Conservation (phyloP, 2,329 filamentous ascomycete genomes). For the Pestalotiopsis fici region DNA sequence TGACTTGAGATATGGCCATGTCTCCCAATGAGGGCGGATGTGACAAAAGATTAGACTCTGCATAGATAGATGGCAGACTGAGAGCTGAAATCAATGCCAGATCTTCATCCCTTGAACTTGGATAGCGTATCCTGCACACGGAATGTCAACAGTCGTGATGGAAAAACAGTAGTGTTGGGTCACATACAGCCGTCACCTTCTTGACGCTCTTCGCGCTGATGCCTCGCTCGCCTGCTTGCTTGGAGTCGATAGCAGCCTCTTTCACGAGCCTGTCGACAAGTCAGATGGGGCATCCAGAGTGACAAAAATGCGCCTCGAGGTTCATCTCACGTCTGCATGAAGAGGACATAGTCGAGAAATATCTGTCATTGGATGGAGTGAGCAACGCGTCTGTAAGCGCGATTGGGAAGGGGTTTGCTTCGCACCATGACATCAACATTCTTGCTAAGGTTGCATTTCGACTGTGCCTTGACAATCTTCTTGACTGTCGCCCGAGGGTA, state of each 20-base stretch:
- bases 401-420: conserved; percentile 15
- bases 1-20: background rate
- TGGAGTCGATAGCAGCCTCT: conserved; percentile 76
- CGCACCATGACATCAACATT: conserved; percentile 82
- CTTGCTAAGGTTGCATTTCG: conserved; percentile 77
- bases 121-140: conserved; percentile 59
- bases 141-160: background rate
- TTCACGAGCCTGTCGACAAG: conserved; percentile 66
- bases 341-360: conserved; percentile 81
- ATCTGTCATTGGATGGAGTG: conserved; percentile 54
- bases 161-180: background rate
- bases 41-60: background rate
- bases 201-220: conserved; percentile 76
- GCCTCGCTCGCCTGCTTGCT: conserved; percentile 70
- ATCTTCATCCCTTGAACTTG: conserved; percentile 66
- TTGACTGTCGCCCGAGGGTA: conserved; percentile 85
- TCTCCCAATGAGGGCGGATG: background rate
- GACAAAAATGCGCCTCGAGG: no score
- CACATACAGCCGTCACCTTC: conserved; percentile 72
- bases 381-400: conserved; percentile 24
- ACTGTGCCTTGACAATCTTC: conserved; percentile 88
- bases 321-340: conserved; percentile 64
- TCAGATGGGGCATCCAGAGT: background rate
- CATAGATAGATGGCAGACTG: background rate
- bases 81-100: background rate